phyloP scores from a whole-genome alignment of 345 rosid species.

The Eucalyptus marginata region DNA sequence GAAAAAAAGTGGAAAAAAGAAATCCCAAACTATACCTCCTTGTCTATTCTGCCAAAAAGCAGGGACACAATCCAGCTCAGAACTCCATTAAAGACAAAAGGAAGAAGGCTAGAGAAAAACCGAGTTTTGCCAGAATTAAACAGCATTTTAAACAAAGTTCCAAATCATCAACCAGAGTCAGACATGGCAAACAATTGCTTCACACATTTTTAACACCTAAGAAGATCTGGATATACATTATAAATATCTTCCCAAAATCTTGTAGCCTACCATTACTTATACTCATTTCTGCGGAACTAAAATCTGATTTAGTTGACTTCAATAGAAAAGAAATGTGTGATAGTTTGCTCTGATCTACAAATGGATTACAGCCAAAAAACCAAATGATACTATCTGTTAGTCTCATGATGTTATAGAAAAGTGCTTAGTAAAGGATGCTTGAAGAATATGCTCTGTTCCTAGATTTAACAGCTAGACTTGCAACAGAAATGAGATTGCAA shows the following conservation, averaged over 20 bases:
- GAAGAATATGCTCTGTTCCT: neutral
- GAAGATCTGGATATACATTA: neutral
- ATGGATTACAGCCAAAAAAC: neutral
- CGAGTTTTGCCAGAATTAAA: neutral
- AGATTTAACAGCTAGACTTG: neutral
- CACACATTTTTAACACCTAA: neutral
- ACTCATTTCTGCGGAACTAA: neutral
- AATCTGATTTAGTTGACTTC: neutral
- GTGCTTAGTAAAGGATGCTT: neutral
- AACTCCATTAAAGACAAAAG: neutral
- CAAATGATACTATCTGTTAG: neutral
- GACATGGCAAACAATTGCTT: neutral
- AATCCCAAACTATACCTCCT: neutral
- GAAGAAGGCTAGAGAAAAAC: neutral
- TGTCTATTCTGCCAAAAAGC: neutral
- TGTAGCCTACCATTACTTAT: neutral
- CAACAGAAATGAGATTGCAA: neutral
- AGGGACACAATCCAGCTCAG: neutral
- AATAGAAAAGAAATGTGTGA: neutral
- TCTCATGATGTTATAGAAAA: neutral
- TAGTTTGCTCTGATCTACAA: neutral
- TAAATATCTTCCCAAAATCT: neutral
- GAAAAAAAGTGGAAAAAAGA: neutral
- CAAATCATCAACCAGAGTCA: neutral
- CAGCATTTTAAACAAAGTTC: neutral